Evolutionary conservation across 1,284 basidiomycete genomes (phyloP).

Genomic region (Ceratobasidium sp.): DNA sequence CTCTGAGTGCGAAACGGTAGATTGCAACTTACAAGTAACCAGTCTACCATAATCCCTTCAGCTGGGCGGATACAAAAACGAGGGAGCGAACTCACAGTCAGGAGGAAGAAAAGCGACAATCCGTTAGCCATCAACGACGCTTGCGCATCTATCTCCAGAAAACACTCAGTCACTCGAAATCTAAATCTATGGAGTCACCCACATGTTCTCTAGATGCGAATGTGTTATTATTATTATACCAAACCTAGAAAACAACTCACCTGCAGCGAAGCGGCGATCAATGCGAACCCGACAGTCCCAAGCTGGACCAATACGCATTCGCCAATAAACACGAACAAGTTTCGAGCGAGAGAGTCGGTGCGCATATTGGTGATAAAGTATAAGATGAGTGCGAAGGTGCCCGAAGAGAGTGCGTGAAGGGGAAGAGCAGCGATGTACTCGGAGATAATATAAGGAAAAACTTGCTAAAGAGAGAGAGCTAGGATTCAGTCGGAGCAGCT

Average conservation of each 20-base stretch:
- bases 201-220: constrained; percentile 10
- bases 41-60: constrained; percentile 26
- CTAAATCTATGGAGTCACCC: neutral
- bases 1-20: too few species aligned
- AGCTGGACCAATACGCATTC: constrained; percentile 57
- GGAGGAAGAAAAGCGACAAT: constrained; percentile 51
- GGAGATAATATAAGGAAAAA: constrained; percentile 55
- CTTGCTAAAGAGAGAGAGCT: constrained; percentile 48
- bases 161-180: neutral
- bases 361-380: constrained; percentile 57
- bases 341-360: constrained; percentile 54
- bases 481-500: neutral
- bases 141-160: constrained; percentile 32
- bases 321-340: constrained; percentile 57
- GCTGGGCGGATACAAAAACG: constrained; percentile 13
- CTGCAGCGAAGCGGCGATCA: constrained; percentile 51
- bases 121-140: constrained; percentile 48
- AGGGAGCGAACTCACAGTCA: constrained; percentile 21
- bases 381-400: constrained; percentile 52
- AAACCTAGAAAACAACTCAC: neutral
- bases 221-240: neutral
- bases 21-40: constrained; percentile 52
- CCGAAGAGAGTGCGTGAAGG: constrained; percentile 53
- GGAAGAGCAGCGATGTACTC: constrained; percentile 53
- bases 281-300: constrained; percentile 55